Conservation (phyloP, 2,329 filamentous ascomycete genomes). For the Dryadomyces quercus-mongolicae region DNA sequence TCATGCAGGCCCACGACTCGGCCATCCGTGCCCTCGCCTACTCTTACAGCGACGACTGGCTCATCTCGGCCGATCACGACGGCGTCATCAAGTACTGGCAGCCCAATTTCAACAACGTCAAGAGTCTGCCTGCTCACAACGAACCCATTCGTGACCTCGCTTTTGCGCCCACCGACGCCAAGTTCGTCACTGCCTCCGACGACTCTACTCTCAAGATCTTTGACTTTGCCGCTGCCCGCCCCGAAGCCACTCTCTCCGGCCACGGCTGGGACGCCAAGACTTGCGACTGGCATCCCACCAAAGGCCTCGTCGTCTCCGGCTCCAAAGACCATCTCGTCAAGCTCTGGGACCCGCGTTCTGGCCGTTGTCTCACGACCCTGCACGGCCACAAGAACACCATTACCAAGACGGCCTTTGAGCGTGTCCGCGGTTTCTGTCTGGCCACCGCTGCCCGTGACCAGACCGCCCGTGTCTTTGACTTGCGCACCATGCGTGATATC, state of each 20-base stretch:
- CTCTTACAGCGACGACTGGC: constrained; percentile 93
- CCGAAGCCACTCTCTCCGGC: constrained; percentile 76
- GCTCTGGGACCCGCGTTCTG: constrained; percentile 92
- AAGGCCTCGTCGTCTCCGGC: constrained; percentile 86
- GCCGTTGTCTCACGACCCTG: constrained; percentile 81
- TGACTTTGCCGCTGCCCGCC: constrained; percentile 78
- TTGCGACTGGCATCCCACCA: constrained; percentile 94
- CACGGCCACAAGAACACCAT: constrained; percentile 97
- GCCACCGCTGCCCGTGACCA: constrained; percentile 90
- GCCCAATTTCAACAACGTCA: constrained; percentile 97
- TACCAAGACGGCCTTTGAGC: constrained; percentile 84
- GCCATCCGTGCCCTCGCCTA: constrained; percentile 75
- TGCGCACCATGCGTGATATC: constrained; percentile 97
- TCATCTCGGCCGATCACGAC: constrained; percentile 89
- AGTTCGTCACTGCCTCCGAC: constrained; percentile 93
- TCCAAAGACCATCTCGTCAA: constrained; percentile 97
- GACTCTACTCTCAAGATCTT: constrained; percentile 91
- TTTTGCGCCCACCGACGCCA: constrained; percentile 86
- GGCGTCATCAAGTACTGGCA: constrained; percentile 98
- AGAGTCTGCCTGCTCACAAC: constrained; percentile 81
- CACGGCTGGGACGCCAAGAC: constrained; percentile 97
- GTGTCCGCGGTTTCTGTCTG: constrained; percentile 68
- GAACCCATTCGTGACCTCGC: constrained; percentile 85
- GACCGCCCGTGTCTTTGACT: constrained; percentile 83
- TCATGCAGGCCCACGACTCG: constrained; percentile 93